Evolutionary conservation across 2,329 filamentous ascomycete species (phyloP).

Genomic region (Penicillium sp.): DNA sequence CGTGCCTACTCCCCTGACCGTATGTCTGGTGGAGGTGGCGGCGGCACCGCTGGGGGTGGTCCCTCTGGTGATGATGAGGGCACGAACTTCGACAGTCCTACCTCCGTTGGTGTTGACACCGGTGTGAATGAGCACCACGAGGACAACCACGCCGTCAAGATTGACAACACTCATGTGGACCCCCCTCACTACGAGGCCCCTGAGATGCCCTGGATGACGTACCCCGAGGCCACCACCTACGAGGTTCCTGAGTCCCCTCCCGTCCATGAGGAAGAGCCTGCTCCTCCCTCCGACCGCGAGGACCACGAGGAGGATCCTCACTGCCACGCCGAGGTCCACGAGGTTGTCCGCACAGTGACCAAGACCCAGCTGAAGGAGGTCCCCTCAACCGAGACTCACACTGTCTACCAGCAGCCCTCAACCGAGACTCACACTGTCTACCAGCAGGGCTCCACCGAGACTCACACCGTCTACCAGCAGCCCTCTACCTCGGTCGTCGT

Average conservation of each 20-base stretch:
- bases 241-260: constrained; percentile 5
- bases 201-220: constrained; percentile 13
- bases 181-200: constrained; percentile 10
- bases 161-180: constrained; percentile 21
- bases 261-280: not conserved
- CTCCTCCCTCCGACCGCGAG: constrained; percentile 4
- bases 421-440: constrained; percentile 14
- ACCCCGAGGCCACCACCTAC: constrained; percentile 7
- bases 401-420: constrained; percentile 5
- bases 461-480: constrained; percentile 8
- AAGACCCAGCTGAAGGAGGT: constrained; percentile 26
- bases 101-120: constrained; percentile 10
- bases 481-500: constrained; percentile 7
- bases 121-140: constrained; percentile 22
- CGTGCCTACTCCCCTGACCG: constrained; percentile 17
- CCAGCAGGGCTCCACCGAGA: constrained; percentile 19
- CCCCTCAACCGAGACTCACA: constrained; percentile 20
- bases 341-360: constrained; percentile 36
- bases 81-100: constrained; percentile 12
- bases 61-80: constrained; percentile 26
- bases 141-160: constrained; percentile 30
- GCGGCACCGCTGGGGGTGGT: constrained; percentile 17
- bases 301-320: not conserved
- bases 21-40: not conserved
- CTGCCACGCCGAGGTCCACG: constrained; percentile 4